Base-by-base conservation (phyloP, 352 stramenopile genomes). In the Blastocystis sp. region DNA sequence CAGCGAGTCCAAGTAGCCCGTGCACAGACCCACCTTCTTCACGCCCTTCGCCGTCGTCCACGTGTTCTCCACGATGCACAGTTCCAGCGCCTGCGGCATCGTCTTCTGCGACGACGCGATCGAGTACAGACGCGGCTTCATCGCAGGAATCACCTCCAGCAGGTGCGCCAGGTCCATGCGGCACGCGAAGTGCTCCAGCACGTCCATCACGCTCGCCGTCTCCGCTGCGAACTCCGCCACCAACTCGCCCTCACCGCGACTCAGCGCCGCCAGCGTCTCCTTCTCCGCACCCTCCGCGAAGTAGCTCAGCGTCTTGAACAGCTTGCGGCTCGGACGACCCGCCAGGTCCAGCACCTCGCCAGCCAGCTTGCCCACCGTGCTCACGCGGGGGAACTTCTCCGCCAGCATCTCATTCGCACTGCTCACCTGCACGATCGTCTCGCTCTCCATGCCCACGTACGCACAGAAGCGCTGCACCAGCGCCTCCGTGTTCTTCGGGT, bases 11-110 rank as follows among this genome's bases (percentile, higher is more conserved):
- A 98, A 88, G 89, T 96, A 95, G 56, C 89, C 93, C 4, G 96
- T 97, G 89, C 93, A 97, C 2, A 98, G 90, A 51, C 96, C 96
- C 53, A 91, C 88, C 87, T 34, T 87, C 87, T 93, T 91, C 86
- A 90, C 90, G 87, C 91, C 91, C 48, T 87, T 90, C 0, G 90
- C 90, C 48, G 89, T 93, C 40, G 90, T 92, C 92, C 91, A 94
- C 88, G 93, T 90, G 88, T 93, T 90, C 81, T 93, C 90, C 29
- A 94, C 91, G 42, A 94, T 90, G 32, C 93, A 87, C 87, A 94
- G 77, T 87, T 95, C 91, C 54, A 95, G 91, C 69, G 89, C 92
- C 44, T 88, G 91, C 40, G 91, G 91, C 87, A 93, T 91, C 87
- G 91, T 89, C 89, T 93, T 92, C 90, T 92, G 92, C 79, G 90